Conservation (phyloP, 257 asterid genomes). For the Cynanchum wilfordii region DNA sequence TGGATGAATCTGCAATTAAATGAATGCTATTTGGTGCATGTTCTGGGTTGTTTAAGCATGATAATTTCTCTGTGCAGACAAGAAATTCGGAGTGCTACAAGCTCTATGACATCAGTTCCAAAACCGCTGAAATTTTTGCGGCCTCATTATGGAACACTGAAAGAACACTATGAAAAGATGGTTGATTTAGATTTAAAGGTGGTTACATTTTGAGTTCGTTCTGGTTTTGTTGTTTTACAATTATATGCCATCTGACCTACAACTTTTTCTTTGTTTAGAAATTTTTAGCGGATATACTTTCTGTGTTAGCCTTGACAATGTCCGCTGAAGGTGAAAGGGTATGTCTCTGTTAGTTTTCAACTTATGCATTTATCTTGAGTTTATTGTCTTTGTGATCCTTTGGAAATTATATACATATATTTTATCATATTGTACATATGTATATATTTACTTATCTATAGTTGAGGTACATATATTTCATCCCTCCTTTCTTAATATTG, state of each 20-base stretch:
- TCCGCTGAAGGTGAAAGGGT: constrained; percentile 98
- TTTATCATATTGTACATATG: background rate
- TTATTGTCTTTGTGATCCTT: background rate
- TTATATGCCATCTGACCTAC: background rate
- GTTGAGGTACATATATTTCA: background rate
- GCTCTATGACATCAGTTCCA: constrained; percentile 98
- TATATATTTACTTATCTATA: background rate
- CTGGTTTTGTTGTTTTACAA: background rate
- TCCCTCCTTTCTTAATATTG: background rate
- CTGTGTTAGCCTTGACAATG: constrained; percentile 97
- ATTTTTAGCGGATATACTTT: constrained; percentile 87
- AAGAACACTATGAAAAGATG: constrained; percentile 62
- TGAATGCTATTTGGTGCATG: background rate
- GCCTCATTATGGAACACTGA: constrained; percentile 90
- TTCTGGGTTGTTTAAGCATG: background rate
- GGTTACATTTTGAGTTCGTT: background rate
- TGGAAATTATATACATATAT: background rate
- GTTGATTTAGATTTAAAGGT: constrained; percentile 74
- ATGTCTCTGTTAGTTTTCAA: constrained; percentile 10
- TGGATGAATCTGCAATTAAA: background rate
- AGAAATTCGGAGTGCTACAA: constrained; percentile 90
- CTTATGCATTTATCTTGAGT: background rate
- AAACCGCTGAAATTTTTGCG: constrained; percentile 94
- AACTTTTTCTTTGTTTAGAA: constrained; percentile 31
- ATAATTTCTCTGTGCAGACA: constrained; percentile 40